phyloP scores from a whole-genome alignment of 2,329 filamentous ascomycete genomes.

The Calycina herbarum region DNA sequence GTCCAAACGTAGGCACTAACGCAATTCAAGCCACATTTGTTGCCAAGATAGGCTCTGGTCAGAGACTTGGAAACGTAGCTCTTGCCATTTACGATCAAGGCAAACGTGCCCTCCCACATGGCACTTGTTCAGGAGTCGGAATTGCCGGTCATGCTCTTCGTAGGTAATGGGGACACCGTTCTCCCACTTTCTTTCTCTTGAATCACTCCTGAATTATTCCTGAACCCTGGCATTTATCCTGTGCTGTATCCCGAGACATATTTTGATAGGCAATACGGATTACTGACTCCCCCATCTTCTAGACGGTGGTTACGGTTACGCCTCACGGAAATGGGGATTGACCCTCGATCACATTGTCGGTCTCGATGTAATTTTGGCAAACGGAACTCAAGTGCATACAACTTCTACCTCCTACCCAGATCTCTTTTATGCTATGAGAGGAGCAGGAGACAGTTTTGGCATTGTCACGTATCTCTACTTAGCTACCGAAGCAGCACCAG shows the following conservation, averaged over 20 bases:
- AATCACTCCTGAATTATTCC: too few species aligned
- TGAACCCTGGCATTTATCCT: too few species aligned
- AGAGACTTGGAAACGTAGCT: conserved; percentile 47
- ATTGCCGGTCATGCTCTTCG: conserved; percentile 47
- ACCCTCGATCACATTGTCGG: conserved; percentile 51
- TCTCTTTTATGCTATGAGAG: conserved; percentile 39
- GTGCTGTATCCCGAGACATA: too few species aligned
- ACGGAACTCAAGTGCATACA: conserved; percentile 33
- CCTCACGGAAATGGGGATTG: conserved; percentile 50
- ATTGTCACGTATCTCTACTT: conserved; percentile 36
- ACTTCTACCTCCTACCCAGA: conserved; percentile 31
- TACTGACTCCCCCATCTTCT: too few species aligned
- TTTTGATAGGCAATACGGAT: too few species aligned
- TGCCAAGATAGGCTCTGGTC: conserved; percentile 35
- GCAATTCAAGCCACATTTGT: conserved; percentile 9
- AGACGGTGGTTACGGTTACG: conserved; percentile 46
- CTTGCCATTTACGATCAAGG: conserved; percentile 39
- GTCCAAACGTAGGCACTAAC: background rate
- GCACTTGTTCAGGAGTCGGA: conserved; percentile 48
- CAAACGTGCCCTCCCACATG: conserved; percentile 43
- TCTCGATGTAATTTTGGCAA: conserved; percentile 48
- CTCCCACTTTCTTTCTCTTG: too few species aligned
- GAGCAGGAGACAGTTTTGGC: conserved; percentile 40
- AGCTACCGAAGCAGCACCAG: conserved; percentile 7
- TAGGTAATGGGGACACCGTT: too few species aligned